Base-by-base conservation (phyloP, 2,329 filamentous ascomycete genomes). In the Apiospora arundinis region DNA sequence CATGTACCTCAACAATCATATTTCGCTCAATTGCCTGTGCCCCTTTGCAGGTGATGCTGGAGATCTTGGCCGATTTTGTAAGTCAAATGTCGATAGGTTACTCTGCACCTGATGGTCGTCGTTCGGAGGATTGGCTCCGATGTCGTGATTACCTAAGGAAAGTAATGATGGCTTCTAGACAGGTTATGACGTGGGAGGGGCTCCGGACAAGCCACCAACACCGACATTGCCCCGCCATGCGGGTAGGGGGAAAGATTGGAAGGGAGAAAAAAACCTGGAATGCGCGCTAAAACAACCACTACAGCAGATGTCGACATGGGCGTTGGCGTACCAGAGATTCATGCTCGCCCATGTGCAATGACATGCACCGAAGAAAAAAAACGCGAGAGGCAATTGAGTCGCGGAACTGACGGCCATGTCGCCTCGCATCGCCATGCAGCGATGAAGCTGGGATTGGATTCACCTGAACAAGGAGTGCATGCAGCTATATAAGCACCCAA, bases 101-200 rank as follows among this genome's bases (percentile, higher is more conserved):
- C 32, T 3, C 6, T 32, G 32, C 32, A 32, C 6, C 32, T 32
- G 32, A 32, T 6, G 32, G 32, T 32, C 32, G 32, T 32, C 32
- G 32, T 9, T 9, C 56, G 56, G 56, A 63, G 32, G 6, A 18
- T 63, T 63, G 8, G 8, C 18, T 63, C 56, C 56, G 56, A 63
- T 18, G 2, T 40, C 32, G 12, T 32, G 56, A 63, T 63, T 63
- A 63, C 12, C 28, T 63, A 63, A 63, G 56, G 18, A 63, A 6
- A 23, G 28, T n/a, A n/a, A 63, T 40, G 56, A 63, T 63, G 52
- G 56, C 6, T 12, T 40, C 56, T 16, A 40, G 18, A 18, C 32
- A 63, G 12, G 32, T n/a, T n/a, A 63, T 63, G 56, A 63, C 56
- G 56, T 63, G 32, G 8, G 56, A 63, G 56, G 56, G 32, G 56